Evolutionary conservation across 164 flowering plant species (phyloP), one percentile per base, ranked within the genome.

Genomic region (Paratinospora sagittata): DNA sequence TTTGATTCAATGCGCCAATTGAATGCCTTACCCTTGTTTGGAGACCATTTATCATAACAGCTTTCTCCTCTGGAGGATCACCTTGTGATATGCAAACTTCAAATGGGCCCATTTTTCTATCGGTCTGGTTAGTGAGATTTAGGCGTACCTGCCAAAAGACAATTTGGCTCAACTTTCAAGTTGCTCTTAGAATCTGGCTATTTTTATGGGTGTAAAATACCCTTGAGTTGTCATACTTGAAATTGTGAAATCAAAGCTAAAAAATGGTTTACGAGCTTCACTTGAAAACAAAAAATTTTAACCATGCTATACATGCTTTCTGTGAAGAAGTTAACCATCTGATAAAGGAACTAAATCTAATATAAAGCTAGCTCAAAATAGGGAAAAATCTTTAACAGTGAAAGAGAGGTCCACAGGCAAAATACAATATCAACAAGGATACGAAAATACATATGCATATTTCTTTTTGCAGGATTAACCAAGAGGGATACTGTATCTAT

Each of bases 81-180:
- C 78, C 75, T 70, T 79, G 84, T 14, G 87, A 86, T 55, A 91
- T 63, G 75, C 70, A 75, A 64, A 95, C 85, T 79, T 92, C 88
- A 76, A 95, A 92, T 6, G 97, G 97, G 19, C 99, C 99, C 82
- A 86, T 72, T 70, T 73, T 78, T 58, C 86, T 84, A n/a, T 91
- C 99, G 10, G 91, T 85, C 75, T 84, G 88, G 78, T 92, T 95
- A 70, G 79, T 72, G 66, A 95, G 90, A 69, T 78, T 86, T 75
- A 95, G 69, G 66, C 75, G 84, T 45, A 91, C 86, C 99, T 95
- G 82, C 63, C 66, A 27, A 73, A 67, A 21, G 24, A 24, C 27
- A 68, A 64, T 65, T 36, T n/a, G 13, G 43, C 63, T 33, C 27
- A 43, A 60, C 21, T 24, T 70, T 34, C 37, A 66, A 65, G 27